These are phyloP conservation scores for Nicotiana tomentosiformis DNA, from an alignment of 257 asterid genomes.

Conservation along the genomic window DNA sequence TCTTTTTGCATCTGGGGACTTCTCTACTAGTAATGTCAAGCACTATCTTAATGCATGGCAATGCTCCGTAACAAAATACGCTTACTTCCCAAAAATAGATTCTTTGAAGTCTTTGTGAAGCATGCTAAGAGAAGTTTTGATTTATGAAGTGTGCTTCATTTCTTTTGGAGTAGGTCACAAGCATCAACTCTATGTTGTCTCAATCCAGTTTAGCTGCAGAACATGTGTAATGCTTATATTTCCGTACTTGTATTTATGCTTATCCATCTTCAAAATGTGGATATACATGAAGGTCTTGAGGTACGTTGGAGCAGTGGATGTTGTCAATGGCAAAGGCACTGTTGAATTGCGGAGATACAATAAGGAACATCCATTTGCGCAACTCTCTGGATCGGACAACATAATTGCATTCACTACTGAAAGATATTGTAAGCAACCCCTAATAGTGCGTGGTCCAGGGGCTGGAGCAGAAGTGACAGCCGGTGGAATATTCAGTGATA, in stretches of 20 bases:
- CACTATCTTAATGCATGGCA: no score
- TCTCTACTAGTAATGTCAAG: no score
- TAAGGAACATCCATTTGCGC: slow-evolving; percentile 88
- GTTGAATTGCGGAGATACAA: slow-evolving; percentile 76
- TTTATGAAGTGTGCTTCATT: no score
- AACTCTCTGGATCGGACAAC: slow-evolving; percentile 93
- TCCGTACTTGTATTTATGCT: neutral
- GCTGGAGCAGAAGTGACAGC: slow-evolving; percentile 99
- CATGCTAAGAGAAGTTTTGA: no score
- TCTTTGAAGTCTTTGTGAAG: no score
- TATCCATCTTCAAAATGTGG: neutral
- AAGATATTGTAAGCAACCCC: slow-evolving; percentile 83
- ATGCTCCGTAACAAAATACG: no score
- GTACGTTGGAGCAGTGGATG: slow-evolving; percentile 92
- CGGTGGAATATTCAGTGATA: slow-evolving; percentile 90
- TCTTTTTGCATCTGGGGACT: no score
- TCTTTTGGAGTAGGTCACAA: no score
- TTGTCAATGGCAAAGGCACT: slow-evolving; percentile 65
- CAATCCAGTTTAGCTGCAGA: neutral
- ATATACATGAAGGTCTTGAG: slow-evolving; percentile 65
- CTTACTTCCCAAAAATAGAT: no score
- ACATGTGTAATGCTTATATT: neutral
- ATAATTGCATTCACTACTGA: slow-evolving; percentile 91
- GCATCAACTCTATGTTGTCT: no score
- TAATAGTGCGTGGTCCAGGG: slow-evolving; percentile 96